Evolutionary conservation across 345 rosid species (phyloP), one percentile per base, ranked within the genome.

Genomic region (Arabis alpina): DNA sequence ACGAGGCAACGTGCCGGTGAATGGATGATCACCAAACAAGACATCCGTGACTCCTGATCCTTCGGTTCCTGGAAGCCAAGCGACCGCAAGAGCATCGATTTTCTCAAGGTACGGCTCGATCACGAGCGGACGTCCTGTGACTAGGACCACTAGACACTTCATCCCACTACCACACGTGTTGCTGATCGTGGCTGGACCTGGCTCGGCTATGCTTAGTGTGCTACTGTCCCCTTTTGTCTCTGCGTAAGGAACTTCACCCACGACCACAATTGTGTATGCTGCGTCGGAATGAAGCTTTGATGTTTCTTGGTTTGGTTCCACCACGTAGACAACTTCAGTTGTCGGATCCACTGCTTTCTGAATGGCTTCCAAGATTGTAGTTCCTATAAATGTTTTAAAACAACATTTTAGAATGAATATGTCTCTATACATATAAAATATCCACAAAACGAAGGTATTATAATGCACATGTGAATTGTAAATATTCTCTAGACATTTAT

Each of bases 31-130:
- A 16, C 93, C 94, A 66, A 88, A 90, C 68, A 86, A 70, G 49
- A 84, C 87, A 77, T 85, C 97, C 4, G 92, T 73, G 24, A 88
- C 81, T 2, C 92, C 97, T 61, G 83, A 80, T 15, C 92, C 92
- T 82, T 88, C 97, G 8, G 80, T 82, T 60, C 89, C 94, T 0
- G 89, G 94, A 10, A 88, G 84, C 97, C 92, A 86, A 11, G 94
- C 97, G 2, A 90, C 90, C 4, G 84, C 87, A 10, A 86, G 71
- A 55, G 87, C 92, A 34, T 80, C 86, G 7, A 82, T 76, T 10
- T 7, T 1, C 32, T 61, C 44, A 3, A 83, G 43, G 54, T 85
- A 82, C 8, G 90, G 88, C 41, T 86, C 83, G 30, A 90, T 78
- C 5, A 82, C 80, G 5, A 88, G 79, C 1, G 97, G 94, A 47